phyloP scores from a whole-genome alignment of 2,329 filamentous ascomycete species.

The Fusarium nelsonii region DNA sequence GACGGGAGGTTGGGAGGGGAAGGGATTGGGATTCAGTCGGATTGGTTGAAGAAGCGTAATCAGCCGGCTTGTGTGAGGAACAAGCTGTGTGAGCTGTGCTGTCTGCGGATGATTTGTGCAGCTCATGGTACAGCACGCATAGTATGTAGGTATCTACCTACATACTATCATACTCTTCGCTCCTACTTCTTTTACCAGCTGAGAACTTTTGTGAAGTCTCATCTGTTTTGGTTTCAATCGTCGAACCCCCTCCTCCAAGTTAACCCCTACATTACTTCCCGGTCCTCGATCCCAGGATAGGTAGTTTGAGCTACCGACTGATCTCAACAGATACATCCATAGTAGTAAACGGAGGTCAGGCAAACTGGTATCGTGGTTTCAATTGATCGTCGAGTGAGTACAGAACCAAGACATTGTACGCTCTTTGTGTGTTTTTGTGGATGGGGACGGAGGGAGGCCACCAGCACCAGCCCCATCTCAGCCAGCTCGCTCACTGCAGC shows the following conservation, averaged over 20 bases:
- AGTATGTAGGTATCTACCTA: neutral
- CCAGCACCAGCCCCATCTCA: slow-evolving; percentile 26
- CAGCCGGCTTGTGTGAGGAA: slow-evolving; percentile 40
- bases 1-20: slow-evolving; percentile 29
- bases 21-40: slow-evolving; percentile 14
- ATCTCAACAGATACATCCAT: neutral
- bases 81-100: slow-evolving; percentile 36
- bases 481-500: slow-evolving; percentile 35
- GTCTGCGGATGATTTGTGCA: slow-evolving; percentile 43
- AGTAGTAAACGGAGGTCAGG: neutral
- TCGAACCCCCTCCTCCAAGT: slow-evolving; percentile 33
- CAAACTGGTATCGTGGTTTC: neutral
- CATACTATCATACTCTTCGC: slow-evolving; percentile 12
- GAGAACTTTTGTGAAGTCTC: slow-evolving; percentile 32
- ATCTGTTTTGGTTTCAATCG: slow-evolving; percentile 28
- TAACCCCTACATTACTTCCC: slow-evolving; percentile 11
- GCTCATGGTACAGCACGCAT: slow-evolving; percentile 17
- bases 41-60: slow-evolving; percentile 40
- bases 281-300: neutral
- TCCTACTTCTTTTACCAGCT: slow-evolving; percentile 35
- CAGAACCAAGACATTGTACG: slow-evolving; percentile 25
- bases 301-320: slow-evolving; percentile 15
- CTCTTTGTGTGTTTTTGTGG: slow-evolving; percentile 22
- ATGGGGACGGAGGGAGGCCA: slow-evolving; percentile 21
- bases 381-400: slow-evolving; percentile 31